phyloP scores from a whole-genome alignment of 1,284 basidiomycete genomes.

The Puccinia polysora region DNA sequence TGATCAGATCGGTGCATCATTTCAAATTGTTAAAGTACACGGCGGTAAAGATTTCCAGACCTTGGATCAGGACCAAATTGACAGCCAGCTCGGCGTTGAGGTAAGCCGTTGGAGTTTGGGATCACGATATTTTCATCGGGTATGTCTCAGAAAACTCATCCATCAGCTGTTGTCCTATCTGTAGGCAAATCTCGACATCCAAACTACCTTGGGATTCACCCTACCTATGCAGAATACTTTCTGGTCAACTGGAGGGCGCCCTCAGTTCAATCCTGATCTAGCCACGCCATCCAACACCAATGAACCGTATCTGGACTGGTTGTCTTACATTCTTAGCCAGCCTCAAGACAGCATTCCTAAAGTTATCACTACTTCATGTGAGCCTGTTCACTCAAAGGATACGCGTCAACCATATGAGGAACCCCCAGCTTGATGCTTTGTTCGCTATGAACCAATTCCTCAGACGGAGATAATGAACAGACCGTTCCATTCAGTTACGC shows the following conservation, averaged over 20 bases:
- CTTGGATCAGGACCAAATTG: slow-evolving; percentile 3
- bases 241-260: too few relatives aligned
- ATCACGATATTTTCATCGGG: background rate
- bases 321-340: slow-evolving; percentile 3
- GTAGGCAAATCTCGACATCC: slow-evolving; percentile 9
- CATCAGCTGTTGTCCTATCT: background rate
- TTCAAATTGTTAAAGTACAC: slow-evolving; percentile 7
- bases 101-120: background rate
- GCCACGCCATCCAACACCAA: slow-evolving; percentile 8
- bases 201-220: slow-evolving; percentile 3
- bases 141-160: background rate
- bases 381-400: slow-evolving; percentile 2
- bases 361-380: slow-evolving; percentile 20
- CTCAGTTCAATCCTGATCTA: background rate
- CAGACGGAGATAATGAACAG: slow-evolving; percentile 39
- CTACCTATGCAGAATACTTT: slow-evolving; percentile 1
- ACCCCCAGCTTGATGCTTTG: background rate
- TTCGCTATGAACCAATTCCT: background rate
- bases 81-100: background rate
- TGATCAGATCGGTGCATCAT: background rate
- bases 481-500: slow-evolving; percentile 50
- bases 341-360: background rate
- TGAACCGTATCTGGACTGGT: slow-evolving; percentile 18
- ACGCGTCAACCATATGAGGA: background rate
- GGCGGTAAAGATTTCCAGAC: slow-evolving; percentile 14